phyloP scores from a whole-genome alignment of 2,329 filamentous ascomycete genomes.

The Beauveria brongniartii region DNA sequence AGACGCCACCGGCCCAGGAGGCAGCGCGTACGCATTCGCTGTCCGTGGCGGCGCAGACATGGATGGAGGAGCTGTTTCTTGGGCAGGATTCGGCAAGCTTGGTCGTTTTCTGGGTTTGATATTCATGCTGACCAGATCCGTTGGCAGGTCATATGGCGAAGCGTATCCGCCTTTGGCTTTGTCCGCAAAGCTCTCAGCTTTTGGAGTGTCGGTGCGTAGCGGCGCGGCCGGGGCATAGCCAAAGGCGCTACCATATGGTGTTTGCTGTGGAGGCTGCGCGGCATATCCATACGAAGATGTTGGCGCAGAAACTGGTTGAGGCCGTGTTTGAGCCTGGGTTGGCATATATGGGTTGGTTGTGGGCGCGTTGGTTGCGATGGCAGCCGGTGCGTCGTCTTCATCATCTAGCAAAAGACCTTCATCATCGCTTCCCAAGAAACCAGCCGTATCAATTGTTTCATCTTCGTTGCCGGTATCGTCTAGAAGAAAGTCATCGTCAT shows the following conservation, averaged over 20 bases:
- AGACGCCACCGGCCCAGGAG: slow-evolving; percentile 18
- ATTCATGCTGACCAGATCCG: slow-evolving; percentile 54
- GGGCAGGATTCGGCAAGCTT: slow-evolving; percentile 47
- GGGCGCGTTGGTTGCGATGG: not conserved
- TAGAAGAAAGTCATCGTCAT: slow-evolving; percentile 57
- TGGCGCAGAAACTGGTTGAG: slow-evolving; percentile 10
- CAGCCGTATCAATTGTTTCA: slow-evolving; percentile 49
- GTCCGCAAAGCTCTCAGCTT: slow-evolving; percentile 77
- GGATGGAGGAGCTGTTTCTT: slow-evolving; percentile 32
- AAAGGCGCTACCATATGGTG: slow-evolving; percentile 21
- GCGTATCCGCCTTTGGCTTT: slow-evolving; percentile 87
- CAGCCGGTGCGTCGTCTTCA: slow-evolving; percentile 29
- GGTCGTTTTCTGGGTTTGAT: slow-evolving; percentile 61
- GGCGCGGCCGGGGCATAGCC: slow-evolving; percentile 20
- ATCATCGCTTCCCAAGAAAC: slow-evolving; percentile 73
- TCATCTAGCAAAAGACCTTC: slow-evolving; percentile 76
- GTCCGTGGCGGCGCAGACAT: slow-evolving; percentile 41
- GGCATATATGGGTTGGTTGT: slow-evolving; percentile 13
- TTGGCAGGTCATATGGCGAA: slow-evolving; percentile 90
- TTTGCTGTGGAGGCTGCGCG: slow-evolving; percentile 15
- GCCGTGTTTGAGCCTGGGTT: not conserved
- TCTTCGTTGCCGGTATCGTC: slow-evolving; percentile 42
- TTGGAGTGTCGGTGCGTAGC: slow-evolving; percentile 38
- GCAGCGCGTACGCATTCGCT: slow-evolving; percentile 53
- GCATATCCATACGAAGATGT: slow-evolving; percentile 8